A percentile compares a stretch with the other conserved stretches of the same genome.
Conservation (phyloP, 129 eudicot genomes). For the Ambrosia artemisiifolia region DNA sequence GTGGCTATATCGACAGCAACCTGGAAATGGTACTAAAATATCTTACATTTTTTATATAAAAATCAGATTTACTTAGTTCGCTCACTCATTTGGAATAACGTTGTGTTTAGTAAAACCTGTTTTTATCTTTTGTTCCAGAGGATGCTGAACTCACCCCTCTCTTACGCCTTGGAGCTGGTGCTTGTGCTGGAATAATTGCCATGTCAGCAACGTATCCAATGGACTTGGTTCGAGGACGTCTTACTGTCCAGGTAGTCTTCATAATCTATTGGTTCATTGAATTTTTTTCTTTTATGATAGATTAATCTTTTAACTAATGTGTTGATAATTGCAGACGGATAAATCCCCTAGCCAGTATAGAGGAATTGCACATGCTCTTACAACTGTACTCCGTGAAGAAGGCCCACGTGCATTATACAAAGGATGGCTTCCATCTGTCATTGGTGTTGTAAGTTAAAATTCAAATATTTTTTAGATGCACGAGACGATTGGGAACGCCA, state of each 20-base stretch:
- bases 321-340: slow-evolving; percentile 58
- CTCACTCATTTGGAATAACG: neutral
- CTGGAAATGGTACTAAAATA: slow-evolving; percentile 70
- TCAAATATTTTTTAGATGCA: neutral
- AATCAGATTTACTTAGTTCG: neutral
- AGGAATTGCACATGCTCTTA: slow-evolving; percentile 93
- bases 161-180: slow-evolving; percentile 97
- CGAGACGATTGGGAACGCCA: too few species aligned
- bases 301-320: neutral
- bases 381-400: slow-evolving; percentile 88
- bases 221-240: slow-evolving; percentile 96
- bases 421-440: slow-evolving; percentile 99
- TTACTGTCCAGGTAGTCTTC: slow-evolving; percentile 83
- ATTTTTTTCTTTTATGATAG: neutral
- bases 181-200: slow-evolving; percentile 98
- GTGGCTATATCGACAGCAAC: slow-evolving; percentile 71
- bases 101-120: neutral
- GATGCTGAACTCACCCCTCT: slow-evolving; percentile 92
- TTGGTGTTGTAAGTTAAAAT: slow-evolving; percentile 75
- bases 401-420: slow-evolving; percentile 90
- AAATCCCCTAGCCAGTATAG: slow-evolving; percentile 86
- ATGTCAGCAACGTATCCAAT: slow-evolving; percentile 98
- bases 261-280: neutral
- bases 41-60: neutral
- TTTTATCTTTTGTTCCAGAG: slow-evolving; percentile 44